Percentiles rank a stretch among this genome's conserved stretches.
Conservation (phyloP, 106 monocot genomes). For the Apostasia shenzhenica region DNA sequence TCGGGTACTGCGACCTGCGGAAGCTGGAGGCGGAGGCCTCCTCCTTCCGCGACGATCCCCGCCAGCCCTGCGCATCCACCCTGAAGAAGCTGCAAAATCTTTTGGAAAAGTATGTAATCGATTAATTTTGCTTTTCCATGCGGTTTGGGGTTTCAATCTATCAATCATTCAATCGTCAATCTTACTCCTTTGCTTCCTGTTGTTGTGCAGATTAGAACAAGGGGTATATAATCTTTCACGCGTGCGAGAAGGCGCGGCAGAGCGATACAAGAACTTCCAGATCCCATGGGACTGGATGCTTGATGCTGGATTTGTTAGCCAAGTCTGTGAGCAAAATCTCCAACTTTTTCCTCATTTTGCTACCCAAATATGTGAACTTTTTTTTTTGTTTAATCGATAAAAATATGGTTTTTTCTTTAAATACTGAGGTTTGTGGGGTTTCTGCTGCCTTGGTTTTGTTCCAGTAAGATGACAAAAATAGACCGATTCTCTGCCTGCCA, state of each 20-base stretch:
- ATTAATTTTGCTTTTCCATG: not conserved
- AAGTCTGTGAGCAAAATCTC: constrained; percentile 27
- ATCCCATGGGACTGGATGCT: constrained; percentile 96
- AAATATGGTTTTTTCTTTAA: not conserved
- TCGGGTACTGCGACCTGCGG: constrained; percentile 86
- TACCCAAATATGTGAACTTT: too few species aligned
- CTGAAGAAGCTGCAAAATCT: constrained; percentile 91
- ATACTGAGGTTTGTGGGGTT: not conserved
- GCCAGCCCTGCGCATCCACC: constrained; percentile 53
- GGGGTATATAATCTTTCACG: constrained; percentile 75
- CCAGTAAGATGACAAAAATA: constrained; percentile 1
- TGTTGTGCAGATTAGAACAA: constrained; percentile 64
- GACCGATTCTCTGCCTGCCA: not conserved
- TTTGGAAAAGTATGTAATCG: constrained; percentile 61
- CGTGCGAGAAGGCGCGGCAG: constrained; percentile 58
- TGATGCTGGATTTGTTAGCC: constrained; percentile 66
- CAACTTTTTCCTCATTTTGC: too few species aligned
- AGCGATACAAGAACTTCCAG: constrained; percentile 56
- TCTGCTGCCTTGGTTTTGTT: not conserved
- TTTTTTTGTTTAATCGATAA: not conserved
- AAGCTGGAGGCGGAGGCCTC: constrained; percentile 70
- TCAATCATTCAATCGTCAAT: not conserved
- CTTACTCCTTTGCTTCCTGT: not conserved
- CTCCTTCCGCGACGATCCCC: constrained; percentile 49
- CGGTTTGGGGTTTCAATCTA: not conserved